Conservation (phyloP, 2,329 filamentous ascomycete genomes). For the Fusarium kyushuense region DNA sequence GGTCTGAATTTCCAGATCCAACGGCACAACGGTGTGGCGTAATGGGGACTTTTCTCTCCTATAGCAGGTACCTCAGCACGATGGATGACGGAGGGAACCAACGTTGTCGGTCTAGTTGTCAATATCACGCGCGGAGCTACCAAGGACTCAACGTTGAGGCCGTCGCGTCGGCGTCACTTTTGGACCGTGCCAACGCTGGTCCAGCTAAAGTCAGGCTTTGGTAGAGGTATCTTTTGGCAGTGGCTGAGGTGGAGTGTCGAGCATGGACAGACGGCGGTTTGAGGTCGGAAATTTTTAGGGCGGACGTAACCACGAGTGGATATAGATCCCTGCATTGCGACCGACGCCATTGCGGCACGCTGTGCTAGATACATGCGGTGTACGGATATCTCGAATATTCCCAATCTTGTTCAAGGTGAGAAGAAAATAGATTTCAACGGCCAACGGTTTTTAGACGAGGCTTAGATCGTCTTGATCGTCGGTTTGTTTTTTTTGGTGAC, state of each 20-base stretch:
- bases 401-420: slow-evolving; percentile 10
- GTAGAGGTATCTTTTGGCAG: slow-evolving; percentile 26
- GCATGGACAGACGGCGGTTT: slow-evolving; percentile 46
- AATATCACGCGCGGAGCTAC: slow-evolving; percentile 40
- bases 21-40: slow-evolving; percentile 38
- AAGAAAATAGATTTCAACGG: slow-evolving; percentile 3
- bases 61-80: slow-evolving; percentile 1
- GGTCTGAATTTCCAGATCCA: slow-evolving; percentile 40
- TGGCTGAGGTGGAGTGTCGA: slow-evolving; percentile 43
- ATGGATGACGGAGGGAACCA: slow-evolving; percentile 40
- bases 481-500: slow-evolving; percentile 22
- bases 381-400: slow-evolving; percentile 12
- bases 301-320: slow-evolving; percentile 47
- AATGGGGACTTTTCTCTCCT: slow-evolving; percentile 20
- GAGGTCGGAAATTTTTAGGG: slow-evolving; percentile 47
- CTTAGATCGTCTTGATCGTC: slow-evolving; percentile 41
- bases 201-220: slow-evolving; percentile 36
- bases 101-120: slow-evolving; percentile 7
- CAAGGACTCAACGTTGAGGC: slow-evolving; percentile 49
- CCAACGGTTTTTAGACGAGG: slow-evolving; percentile 41
- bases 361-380: slow-evolving; percentile 36
- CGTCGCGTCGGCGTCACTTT: slow-evolving; percentile 37
- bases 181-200: slow-evolving; percentile 40
- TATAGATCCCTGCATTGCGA: slow-evolving; percentile 33
- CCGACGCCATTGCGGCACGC: slow-evolving; percentile 36